Percentiles rank a stretch among this genome's conserved stretches.
These are phyloP conservation scores for Alternaria viburni DNA, from an alignment of 2,329 filamentous ascomycete genomes.

Conservation along the genomic window DNA sequence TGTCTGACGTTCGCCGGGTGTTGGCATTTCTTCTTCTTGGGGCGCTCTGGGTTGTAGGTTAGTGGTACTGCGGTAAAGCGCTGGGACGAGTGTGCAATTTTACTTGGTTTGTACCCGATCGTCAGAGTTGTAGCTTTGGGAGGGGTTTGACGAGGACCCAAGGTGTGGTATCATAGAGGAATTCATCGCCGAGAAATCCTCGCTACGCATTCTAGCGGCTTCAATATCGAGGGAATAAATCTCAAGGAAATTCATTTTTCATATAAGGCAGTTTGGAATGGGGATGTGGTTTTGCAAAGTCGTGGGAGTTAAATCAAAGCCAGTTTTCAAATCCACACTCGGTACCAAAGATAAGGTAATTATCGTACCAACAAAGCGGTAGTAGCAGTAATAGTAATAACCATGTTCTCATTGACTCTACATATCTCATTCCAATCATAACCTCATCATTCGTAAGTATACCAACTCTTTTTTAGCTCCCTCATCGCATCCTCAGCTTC, in stretches of 20 bases:
- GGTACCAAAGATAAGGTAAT: not conserved
- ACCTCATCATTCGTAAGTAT: slow-evolving; percentile 31
- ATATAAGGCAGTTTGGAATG: not conserved
- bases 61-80: not conserved
- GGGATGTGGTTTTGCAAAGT: not conserved
- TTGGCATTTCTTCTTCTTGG: too few relatives aligned
- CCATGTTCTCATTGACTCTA: not conserved
- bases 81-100: too few relatives aligned
- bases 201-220: too few relatives aligned
- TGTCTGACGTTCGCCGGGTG: not conserved
- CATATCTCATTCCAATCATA: not conserved
- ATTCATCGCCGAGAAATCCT: too few relatives aligned
- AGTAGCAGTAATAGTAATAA: not conserved
- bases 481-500: slow-evolving; percentile 33
- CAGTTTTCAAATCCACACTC: not conserved
- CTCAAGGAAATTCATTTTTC: too few relatives aligned
- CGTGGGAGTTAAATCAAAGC: not conserved
- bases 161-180: too few relatives aligned
- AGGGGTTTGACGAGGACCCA: too few relatives aligned
- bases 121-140: too few relatives aligned
- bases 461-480: slow-evolving; percentile 39
- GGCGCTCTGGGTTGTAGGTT: not conserved
- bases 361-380: not conserved
- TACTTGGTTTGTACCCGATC: too few relatives aligned
- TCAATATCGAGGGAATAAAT: too few relatives aligned